A percentile compares a stretch with the other conserved stretches of the same genome.
Conservation (phyloP, 106 monocot genomes). For the Dendrobium nobile region DNA sequence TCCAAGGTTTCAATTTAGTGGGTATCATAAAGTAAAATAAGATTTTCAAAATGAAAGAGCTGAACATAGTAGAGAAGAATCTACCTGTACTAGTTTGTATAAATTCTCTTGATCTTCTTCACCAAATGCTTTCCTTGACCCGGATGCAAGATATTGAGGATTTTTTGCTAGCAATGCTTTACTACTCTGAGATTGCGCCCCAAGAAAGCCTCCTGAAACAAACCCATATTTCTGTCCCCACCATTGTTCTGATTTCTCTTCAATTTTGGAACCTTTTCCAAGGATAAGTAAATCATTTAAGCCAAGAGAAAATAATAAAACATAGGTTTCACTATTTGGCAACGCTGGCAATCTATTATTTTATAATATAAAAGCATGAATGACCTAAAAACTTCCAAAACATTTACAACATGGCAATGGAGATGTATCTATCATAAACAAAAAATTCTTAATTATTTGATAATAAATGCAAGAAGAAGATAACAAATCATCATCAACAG, state of each 20-base stretch:
- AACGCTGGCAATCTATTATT: neutral
- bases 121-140: conserved; percentile 41
- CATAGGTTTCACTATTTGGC: neutral
- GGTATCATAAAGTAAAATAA: neutral
- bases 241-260: conserved; percentile 37
- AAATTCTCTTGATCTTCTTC: conserved; percentile 99
- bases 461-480: neutral
- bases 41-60: neutral
- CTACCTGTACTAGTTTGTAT: conserved; percentile 95
- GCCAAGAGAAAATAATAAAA: neutral
- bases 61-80: neutral
- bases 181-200: conserved; percentile 25
- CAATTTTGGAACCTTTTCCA: conserved; percentile 18
- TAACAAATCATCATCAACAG: neutral
- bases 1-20: neutral
- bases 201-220: conserved; percentile 84
- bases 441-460: neutral
- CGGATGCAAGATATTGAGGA: conserved; percentile 16
- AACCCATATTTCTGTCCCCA: conserved; percentile 95
- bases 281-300: neutral
- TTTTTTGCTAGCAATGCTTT: conserved; percentile 26
- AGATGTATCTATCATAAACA: neutral
- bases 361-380: neutral
- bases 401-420: neutral
- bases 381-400: neutral